Conservation (phyloP, 495 filamentous ascomycete genomes). For the Aspergillus conjunctus region DNA sequence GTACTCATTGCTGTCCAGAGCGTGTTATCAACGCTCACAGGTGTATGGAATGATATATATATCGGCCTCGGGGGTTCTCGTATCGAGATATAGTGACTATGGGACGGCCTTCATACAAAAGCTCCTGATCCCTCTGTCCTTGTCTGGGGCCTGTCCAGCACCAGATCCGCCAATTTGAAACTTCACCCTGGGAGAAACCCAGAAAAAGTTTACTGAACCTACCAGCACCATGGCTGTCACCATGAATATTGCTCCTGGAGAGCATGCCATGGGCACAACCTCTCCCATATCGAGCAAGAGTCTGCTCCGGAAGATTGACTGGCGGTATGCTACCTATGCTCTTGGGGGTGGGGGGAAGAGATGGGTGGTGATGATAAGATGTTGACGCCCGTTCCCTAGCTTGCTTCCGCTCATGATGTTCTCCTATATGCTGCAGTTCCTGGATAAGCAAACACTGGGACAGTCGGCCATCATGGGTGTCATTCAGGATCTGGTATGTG, state of each 20-base stretch:
- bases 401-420: constrained; percentile 15
- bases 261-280: background rate
- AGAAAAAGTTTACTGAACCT: background rate
- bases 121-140: background rate
- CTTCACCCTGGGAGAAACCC: background rate
- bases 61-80: background rate
- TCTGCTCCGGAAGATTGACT: constrained; percentile 8
- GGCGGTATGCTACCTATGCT: background rate
- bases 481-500: background rate
- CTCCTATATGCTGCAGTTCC: constrained; percentile 18
- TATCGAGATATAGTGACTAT: background rate
- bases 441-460: constrained; percentile 12
- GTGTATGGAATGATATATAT: too few relatives aligned
- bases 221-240: background rate
- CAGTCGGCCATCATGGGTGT: constrained; percentile 14
- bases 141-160: background rate
- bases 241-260: background rate
- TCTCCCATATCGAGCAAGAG: background rate
- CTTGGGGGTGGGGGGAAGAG: background rate
- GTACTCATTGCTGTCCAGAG: too few relatives aligned
- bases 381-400: constrained; percentile 2
- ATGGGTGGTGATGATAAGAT: background rate
- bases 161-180: too few relatives aligned
- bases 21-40: too few relatives aligned
- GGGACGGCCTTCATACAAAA: background rate